Evolutionary conservation across 2,329 filamentous ascomycete genomes (phyloP), one percentile per base, ranked within the genome.

Genomic region (Xylaria sp.): DNA sequence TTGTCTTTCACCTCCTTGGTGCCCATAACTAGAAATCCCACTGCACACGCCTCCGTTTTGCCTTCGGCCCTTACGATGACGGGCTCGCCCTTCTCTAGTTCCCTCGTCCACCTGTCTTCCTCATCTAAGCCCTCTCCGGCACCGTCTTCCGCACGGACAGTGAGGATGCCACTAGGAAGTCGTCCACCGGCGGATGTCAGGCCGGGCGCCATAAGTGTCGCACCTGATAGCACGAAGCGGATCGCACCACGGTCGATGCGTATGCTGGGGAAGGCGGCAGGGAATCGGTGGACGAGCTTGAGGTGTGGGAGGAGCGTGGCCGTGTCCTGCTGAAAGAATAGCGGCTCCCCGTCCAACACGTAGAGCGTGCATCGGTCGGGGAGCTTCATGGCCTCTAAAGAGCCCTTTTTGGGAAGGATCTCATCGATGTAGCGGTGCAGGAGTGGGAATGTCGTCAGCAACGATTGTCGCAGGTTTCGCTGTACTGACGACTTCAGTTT

Each of bases 401-500:
- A 93, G 67, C 92, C 89, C 81, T 98, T 99, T 83, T 98, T 98
- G 59, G 96, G 96, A 73, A 99, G 86, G 75, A 98, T 90, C 80
- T 97, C 93, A 81, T 99, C 96, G 81, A 98, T 97, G 82, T 93
- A 88, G 0, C 93, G 92, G 73, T 90, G 89, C 60, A 98, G 91
- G 60, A 93, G 88, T 2, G 96, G 96, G 82, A 97, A 98, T 61
- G 92, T 92, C 67, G 93, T 86, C 72, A 96, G 85, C 73, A 98
- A 88, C 77, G 93, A 93, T 76, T 90, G 86, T 75, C 96, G 93
- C 75, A 99, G 90, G 72, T 85, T 88, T 77, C 96, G 93, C 84
- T 98, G 94, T 65, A 93, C 93, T 27, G 94, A 97, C 72, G 95
- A 98, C 84, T 98, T 99, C 82, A 98, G 93, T 86, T 98, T 98